Base-by-base conservation (phyloP, 352 stramenopile species). In the Blastocystis sp. region DNA sequence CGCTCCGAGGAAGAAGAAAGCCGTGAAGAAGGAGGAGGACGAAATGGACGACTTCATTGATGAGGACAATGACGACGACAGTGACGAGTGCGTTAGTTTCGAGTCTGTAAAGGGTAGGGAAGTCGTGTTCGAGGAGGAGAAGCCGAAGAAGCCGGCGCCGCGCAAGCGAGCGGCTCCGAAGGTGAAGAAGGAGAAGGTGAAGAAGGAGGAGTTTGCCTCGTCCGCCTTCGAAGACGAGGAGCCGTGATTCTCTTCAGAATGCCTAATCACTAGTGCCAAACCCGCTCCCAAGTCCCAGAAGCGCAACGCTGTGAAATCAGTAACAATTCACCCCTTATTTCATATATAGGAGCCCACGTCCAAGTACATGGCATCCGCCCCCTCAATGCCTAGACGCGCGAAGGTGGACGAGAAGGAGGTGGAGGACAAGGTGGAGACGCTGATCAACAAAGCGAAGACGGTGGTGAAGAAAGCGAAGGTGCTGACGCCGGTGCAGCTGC, bases 361-460 rank as follows among this genome's bases (percentile, higher is more conserved):
- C 5, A 56, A 56, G 48, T 56, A 14, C 5, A 56, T 14, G 5
- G 0, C 5, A 7, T 17, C 0, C 48, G 1, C 48, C 5, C 0
- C 5, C 0, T 14, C 14, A 7, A 56, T 56, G 5, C 48, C 5
- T 56, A 56, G 48, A 56, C 48, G 48, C 48, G 48, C 14, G 5
- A 56, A 56, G 48, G 43, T 21, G 70, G 64, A 80, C 17, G 78
- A 91, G 76, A 52, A 89, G 38, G 81, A 79, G 23, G 65, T 76
- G 34, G 76, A 92, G 87, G 86, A 89, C 23, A 59, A 67, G 60
- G 78, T 88, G 45, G 70, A 91, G 66, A 56, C 23, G n/a, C 41
- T 67, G n/a, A 70, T 78, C 28, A 61, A 91, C 62, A 86, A 90
- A 14, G 60, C 65, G 59, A 84, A 88, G 10, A 74, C 69, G 1